These are phyloP conservation scores for Amauroascus niger DNA, from an alignment of 2,329 filamentous ascomycete genomes.

Conservation along the genomic window DNA sequence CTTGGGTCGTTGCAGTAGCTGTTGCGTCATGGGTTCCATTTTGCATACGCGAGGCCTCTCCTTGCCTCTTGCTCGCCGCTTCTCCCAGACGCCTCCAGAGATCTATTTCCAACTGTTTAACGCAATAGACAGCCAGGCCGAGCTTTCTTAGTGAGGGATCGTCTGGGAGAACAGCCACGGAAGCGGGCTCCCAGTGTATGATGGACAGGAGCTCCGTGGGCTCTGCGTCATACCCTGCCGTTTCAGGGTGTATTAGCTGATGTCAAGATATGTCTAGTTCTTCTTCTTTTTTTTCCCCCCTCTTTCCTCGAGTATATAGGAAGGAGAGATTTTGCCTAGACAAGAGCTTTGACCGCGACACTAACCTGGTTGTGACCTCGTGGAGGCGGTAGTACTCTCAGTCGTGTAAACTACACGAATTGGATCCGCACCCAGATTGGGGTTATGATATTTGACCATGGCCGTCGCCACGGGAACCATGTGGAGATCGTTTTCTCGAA, in stretches of 20 bases:
- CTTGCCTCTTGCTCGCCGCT: background rate
- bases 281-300: background rate
- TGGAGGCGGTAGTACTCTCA: background rate
- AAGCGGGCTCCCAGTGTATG: constrained; percentile 13
- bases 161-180: constrained; percentile 8
- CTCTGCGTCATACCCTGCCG: constrained; percentile 12
- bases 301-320: background rate
- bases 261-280: background rate
- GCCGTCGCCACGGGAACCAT: constrained; percentile 11
- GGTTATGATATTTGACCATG: constrained; percentile 14
- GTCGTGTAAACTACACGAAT: background rate
- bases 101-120: constrained; percentile 9
- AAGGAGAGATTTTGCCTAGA: background rate
- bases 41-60: background rate
- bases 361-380: background rate
- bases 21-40: background rate
- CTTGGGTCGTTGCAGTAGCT: background rate
- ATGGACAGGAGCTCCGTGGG: constrained; percentile 11
- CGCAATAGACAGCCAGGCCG: constrained; percentile 11
- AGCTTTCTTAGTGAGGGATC: constrained; percentile 11
- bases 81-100: constrained; percentile 10
- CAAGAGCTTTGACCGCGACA: background rate
- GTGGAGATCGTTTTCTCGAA: constrained; percentile 4
- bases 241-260: background rate
- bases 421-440: constrained; percentile 1